phyloP scores from a whole-genome alignment of 805 yeast species.

The Yamadazyma laniorum region DNA sequence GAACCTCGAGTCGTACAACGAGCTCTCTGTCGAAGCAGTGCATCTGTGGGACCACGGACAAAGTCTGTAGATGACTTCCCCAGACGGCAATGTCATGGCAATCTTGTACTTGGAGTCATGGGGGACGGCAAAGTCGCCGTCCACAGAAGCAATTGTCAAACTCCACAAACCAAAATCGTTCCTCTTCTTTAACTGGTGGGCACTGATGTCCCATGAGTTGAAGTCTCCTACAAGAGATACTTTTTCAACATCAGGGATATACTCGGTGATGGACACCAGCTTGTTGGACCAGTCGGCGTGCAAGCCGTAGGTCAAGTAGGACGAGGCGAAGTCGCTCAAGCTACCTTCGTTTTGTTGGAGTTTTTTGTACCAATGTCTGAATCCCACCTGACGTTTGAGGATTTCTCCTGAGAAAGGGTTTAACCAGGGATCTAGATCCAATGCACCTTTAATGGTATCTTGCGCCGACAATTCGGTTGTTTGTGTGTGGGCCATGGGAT shows the following conservation, averaged over 20 bases:
- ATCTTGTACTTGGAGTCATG: conserved; percentile 82
- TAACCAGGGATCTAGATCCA: conserved; percentile 81
- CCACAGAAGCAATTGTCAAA: conserved; percentile 54
- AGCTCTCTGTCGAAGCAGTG: conserved; percentile 58
- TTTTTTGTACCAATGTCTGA: conserved; percentile 59
- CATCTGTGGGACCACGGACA: conserved; percentile 91
- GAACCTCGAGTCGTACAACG: conserved; percentile 78
- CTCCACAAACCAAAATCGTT: conserved; percentile 74
- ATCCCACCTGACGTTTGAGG: conserved; percentile 62
- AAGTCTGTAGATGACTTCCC: conserved; percentile 70
- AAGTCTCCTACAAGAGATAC: conserved; percentile 91
- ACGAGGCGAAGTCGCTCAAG: conserved; percentile 64
- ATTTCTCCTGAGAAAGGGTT: conserved; percentile 73
- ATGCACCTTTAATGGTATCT: conserved; percentile 48
- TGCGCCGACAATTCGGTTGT: not conserved
- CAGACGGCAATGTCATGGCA: conserved; percentile 60
- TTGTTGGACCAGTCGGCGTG: conserved; percentile 55
- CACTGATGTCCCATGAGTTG: conserved; percentile 70
- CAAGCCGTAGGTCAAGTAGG: conserved; percentile 76
- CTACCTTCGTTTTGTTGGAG: conserved; percentile 57
- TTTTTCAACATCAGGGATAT: conserved; percentile 82
- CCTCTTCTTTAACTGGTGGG: conserved; percentile 51
- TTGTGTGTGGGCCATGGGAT: too few relatives aligned
- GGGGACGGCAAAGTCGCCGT: conserved; percentile 63
- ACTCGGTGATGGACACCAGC: conserved; percentile 66